Evolutionary conservation across 148 eudicot genomes (phyloP).

Genomic region (Persicaria maculosa): DNA sequence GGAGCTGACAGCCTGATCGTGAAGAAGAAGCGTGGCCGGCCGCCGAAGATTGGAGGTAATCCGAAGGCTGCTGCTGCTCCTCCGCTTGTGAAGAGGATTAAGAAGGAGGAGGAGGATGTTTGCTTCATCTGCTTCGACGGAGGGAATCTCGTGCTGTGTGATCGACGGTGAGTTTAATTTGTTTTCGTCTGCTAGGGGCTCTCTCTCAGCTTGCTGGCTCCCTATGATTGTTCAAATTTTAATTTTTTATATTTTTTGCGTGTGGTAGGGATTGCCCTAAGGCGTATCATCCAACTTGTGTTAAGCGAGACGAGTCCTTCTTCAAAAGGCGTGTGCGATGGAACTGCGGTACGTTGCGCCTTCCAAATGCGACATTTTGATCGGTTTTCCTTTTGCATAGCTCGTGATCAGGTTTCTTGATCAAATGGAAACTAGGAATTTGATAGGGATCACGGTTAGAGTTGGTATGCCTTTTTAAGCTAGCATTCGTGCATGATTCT

Average conservation of each 20-base stretch:
- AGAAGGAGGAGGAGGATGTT: slow-evolving; percentile 73
- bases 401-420: not conserved
- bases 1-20: slow-evolving; percentile 13
- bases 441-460: not conserved
- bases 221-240: not conserved
- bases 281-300: slow-evolving; percentile 91
- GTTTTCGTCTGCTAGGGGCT: not conserved
- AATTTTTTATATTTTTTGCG: no score
- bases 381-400: not conserved
- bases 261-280: slow-evolving; percentile 90
- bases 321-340: slow-evolving; percentile 54
- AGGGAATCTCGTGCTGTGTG: slow-evolving; percentile 78
- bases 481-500: not conserved
- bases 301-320: slow-evolving; percentile 80
- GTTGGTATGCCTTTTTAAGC: not conserved
- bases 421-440: not conserved
- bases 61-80: slow-evolving; percentile 19
- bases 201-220: not conserved
- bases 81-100: slow-evolving; percentile 21
- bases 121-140: slow-evolving; percentile 95
- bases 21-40: slow-evolving; percentile 64
- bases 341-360: slow-evolving; percentile 62
- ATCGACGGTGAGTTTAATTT: slow-evolving; percentile 47
- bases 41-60: slow-evolving; percentile 32
- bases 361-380: not conserved